Base-by-base conservation (phyloP, 768 basidiomycete species). In the Mrakia frigida region DNA sequence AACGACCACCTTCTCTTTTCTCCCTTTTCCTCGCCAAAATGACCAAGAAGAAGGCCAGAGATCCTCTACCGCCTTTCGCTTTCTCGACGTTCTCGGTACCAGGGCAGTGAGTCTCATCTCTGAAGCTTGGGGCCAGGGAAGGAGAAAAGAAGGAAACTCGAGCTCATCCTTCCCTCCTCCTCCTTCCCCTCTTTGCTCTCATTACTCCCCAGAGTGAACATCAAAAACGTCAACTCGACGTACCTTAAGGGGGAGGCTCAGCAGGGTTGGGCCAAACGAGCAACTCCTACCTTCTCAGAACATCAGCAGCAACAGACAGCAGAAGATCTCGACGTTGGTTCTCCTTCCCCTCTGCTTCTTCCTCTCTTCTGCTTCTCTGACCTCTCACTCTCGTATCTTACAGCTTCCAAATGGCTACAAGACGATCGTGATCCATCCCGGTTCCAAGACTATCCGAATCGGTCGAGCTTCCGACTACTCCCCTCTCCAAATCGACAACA, bases 51-150 rank as follows among this genome's bases (percentile, higher is more conserved):
- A 77, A 73, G 39, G 70, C 43, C n/a, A 41, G 70, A 39, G 76
- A 77, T 52, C 52, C 61, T 46, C 71, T 77, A 10, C 76, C 76
- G 31, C 59, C 70, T 3, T 73, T 94, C 86, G 88, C 89, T 65
- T 93, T 90, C 83, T 93, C 93, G 6, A 86, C 87, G 21, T 94
- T 94, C 83, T 86, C 89, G 83, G 92, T 93, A 14, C 93, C 92
- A 39, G 83, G 91, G 77, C 87, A 89, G 90, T 92, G 81, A 78
- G 87, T 83, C 41, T 37, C 75, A 14, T 73, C 43, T 16, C 60
- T 6, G 35, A 5, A 56, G 25, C 70, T 53, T 18, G 21, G 13
- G 3, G 28, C 33, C 16, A 31, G 31, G 16, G 31, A 39, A 31
- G 63, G 59, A 56, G 56, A 3, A 14, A 23, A 35, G 61, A 14